Conservation (phyloP, 768 basidiomycete species). For the Flagelloscypha sp. region DNA sequence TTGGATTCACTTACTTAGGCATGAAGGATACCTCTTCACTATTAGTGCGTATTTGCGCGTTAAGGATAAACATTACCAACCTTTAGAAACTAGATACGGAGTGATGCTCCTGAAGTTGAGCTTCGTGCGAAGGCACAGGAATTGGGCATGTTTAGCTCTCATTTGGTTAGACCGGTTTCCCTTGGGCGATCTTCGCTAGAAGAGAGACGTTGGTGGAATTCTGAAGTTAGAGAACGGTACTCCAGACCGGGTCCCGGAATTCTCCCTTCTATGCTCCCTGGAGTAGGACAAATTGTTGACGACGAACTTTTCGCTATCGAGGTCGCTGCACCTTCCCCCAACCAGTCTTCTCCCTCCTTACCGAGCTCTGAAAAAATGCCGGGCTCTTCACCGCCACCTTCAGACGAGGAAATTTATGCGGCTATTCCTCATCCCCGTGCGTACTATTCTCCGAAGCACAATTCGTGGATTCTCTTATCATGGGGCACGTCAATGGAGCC, state of each 20-base stretch:
- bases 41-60: too few relatives aligned
- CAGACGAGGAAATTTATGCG: conserved; percentile 56
- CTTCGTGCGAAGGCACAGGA: too few relatives aligned
- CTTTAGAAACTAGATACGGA: too few relatives aligned
- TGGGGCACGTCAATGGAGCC: conserved; percentile 60
- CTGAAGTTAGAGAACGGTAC: conserved; percentile 20
- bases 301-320: conserved; percentile 39
- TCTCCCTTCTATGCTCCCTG: conserved; percentile 36
- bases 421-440: conserved; percentile 76
- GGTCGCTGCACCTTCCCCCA: conserved; percentile 17
- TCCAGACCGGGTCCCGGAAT: conserved; percentile 39
- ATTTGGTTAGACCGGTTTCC: too few relatives aligned
- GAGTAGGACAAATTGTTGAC: conserved; percentile 39
- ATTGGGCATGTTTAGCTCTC: too few relatives aligned
- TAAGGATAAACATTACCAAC: too few relatives aligned
- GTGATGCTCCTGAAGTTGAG: too few relatives aligned
- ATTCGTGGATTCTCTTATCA: conserved; percentile 71
- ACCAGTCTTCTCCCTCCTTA: conserved; percentile 9
- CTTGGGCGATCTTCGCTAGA: too few relatives aligned
- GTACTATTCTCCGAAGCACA: conserved; percentile 75
- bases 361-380: neutral
- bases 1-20: too few relatives aligned
- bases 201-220: conserved; percentile 39
- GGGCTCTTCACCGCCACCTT: conserved; percentile 25
- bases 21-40: too few relatives aligned